These are phyloP conservation scores for Moesziomyces sp. DNA, from an alignment of 1,284 basidiomycete genomes.

Conservation along the genomic window DNA sequence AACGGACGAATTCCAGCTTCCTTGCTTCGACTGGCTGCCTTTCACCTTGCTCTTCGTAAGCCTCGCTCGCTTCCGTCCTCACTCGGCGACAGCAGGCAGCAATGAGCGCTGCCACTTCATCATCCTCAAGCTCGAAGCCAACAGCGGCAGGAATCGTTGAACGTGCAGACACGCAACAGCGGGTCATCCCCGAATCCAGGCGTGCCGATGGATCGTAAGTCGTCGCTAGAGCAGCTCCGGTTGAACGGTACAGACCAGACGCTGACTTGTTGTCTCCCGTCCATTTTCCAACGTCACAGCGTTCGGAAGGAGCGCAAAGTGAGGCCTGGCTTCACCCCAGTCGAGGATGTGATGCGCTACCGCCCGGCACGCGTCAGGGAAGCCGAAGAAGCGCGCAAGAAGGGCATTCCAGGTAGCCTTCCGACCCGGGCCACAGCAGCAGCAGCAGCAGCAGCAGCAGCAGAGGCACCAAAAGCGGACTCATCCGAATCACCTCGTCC, in stretches of 20 bases:
- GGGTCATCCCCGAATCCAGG: slow-evolving; percentile 85
- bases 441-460: neutral
- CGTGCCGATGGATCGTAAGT: slow-evolving; percentile 89
- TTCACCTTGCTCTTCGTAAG: too few relatives aligned
- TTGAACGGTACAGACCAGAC: too few relatives aligned
- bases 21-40: too few relatives aligned
- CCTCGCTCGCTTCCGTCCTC: neutral
- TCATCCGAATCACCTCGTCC: neutral
- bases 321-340: slow-evolving; percentile 90
- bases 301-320: slow-evolving; percentile 89
- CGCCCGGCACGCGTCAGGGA: slow-evolving; percentile 68
- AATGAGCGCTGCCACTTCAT: slow-evolving; percentile 10
- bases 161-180: slow-evolving; percentile 82
- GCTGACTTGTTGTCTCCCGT: neutral
- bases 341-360: slow-evolving; percentile 89
- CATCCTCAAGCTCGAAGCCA: slow-evolving; percentile 74
- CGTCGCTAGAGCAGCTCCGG: neutral
- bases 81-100: neutral
- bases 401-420: slow-evolving; percentile 10
- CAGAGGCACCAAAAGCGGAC: neutral
- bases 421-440: too few relatives aligned
- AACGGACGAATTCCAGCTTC: too few relatives aligned
- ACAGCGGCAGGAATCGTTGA: slow-evolving; percentile 82
- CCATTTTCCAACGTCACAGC: slow-evolving; percentile 69
- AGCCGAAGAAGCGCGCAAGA: slow-evolving; percentile 32